These are phyloP conservation scores for Aspergillus quadrilineatus DNA, from an alignment of 2,329 filamentous ascomycete genomes.

Conservation along the genomic window DNA sequence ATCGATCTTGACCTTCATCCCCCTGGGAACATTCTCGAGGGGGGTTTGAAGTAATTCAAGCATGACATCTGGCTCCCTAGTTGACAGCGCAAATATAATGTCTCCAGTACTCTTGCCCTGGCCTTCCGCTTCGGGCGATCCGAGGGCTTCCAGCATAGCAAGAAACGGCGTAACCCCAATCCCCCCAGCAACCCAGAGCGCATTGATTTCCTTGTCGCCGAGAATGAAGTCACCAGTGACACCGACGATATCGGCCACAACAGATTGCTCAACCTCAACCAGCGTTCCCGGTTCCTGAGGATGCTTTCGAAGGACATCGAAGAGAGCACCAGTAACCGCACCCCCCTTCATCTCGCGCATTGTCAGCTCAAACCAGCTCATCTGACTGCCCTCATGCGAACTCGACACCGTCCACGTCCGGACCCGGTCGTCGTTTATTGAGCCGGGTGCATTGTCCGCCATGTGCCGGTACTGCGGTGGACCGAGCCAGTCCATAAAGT, in stretches of 20 bases:
- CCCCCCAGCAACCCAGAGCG: background rate
- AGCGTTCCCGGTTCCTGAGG: background rate
- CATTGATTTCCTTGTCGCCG: background rate
- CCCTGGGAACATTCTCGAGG: background rate
- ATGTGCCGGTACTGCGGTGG: slow-evolving; percentile 5
- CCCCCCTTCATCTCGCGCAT: slow-evolving; percentile 10
- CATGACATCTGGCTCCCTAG: background rate
- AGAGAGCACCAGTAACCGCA: background rate
- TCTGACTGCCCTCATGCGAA: background rate
- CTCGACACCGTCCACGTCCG: slow-evolving; percentile 9
- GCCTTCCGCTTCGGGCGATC: background rate
- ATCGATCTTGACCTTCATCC: background rate
- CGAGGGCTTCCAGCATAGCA: background rate
- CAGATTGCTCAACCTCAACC: background rate
- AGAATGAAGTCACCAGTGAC: background rate
- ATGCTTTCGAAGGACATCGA: background rate
- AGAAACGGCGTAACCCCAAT: slow-evolving; percentile 6
- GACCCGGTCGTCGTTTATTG: slow-evolving; percentile 5
- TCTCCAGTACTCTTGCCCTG: background rate
- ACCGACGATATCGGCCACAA: background rate
- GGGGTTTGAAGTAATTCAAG: background rate
- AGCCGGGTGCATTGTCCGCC: background rate
- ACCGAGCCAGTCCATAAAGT: slow-evolving; percentile 9
- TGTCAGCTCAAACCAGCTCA: slow-evolving; percentile 4
- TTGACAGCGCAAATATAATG: background rate